These are phyloP conservation scores for Dactylellina sp. DNA, from an alignment of 2,329 filamentous ascomycete species.

Conservation along the genomic window DNA sequence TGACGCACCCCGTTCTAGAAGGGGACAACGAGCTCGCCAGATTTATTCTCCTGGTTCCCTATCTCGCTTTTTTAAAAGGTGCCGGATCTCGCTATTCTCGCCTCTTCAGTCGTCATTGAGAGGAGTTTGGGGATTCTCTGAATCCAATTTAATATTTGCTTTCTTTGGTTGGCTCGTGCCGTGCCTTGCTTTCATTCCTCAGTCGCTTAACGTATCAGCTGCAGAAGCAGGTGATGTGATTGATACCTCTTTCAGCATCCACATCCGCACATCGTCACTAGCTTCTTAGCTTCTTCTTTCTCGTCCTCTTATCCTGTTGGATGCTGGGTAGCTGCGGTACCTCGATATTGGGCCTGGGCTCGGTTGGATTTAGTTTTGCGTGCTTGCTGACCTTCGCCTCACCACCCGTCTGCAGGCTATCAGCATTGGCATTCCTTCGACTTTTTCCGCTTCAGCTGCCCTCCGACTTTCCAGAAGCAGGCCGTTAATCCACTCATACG, in stretches of 20 bases:
- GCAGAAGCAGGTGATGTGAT: conserved; percentile 8
- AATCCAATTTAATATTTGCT: neutral
- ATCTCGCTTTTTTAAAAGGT: neutral
- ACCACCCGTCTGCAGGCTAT: conserved; percentile 22
- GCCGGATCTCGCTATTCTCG: conserved; percentile 1
- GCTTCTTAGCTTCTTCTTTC: neutral
- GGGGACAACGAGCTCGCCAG: neutral
- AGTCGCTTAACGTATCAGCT: conserved; percentile 2
- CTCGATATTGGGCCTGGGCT: neutral
- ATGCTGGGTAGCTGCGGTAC: too few species aligned
- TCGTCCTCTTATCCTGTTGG: too few species aligned
- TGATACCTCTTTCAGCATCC: too few species aligned
- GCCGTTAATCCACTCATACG: conserved; percentile 20
- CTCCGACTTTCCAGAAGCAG: conserved; percentile 34
- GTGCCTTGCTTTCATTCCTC: neutral
- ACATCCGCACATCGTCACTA: conserved; percentile 31
- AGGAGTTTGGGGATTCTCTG: conserved; percentile 5
- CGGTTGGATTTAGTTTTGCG: conserved; percentile 13
- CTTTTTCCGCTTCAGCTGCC: conserved; percentile 31
- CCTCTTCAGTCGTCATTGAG: neutral
- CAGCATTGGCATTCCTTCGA: conserved; percentile 28
- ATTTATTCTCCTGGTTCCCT: neutral
- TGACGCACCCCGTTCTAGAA: conserved; percentile 34
- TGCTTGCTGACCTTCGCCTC: conserved; percentile 46
- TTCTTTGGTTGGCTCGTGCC: neutral